Evolutionary conservation across 208 protist genomes (phyloP).

Genomic region (Leishmania aethiopica): DNA sequence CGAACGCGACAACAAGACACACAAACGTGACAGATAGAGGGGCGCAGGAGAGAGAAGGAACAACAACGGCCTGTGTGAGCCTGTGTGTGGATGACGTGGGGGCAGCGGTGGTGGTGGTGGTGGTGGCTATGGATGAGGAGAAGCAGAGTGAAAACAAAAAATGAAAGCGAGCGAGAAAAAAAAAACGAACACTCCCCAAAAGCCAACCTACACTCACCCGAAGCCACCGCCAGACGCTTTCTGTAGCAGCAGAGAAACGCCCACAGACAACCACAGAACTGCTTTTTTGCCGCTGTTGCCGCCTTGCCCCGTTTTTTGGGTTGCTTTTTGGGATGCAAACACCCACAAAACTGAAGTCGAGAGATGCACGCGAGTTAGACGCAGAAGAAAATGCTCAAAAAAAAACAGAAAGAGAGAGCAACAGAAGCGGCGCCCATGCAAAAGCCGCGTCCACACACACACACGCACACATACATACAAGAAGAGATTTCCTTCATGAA

Average conservation of each 20-base stretch:
- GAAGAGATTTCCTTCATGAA: not conserved
- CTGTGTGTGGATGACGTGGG: not conserved
- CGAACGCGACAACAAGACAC: slow-evolving; percentile 5
- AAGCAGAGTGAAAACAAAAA: slow-evolving; percentile 11
- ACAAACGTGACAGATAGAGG: slow-evolving; percentile 19
- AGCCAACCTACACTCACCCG: not conserved
- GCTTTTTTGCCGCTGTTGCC: not conserved
- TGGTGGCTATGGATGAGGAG: slow-evolving; percentile 2
- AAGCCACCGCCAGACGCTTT: not conserved
- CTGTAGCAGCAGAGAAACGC: not conserved
- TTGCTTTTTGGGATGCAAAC: not conserved
- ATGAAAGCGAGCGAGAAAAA: slow-evolving; percentile 1
- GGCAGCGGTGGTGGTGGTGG: not conserved
- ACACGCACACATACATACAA: not conserved
- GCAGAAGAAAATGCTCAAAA: not conserved
- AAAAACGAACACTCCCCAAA: not conserved
- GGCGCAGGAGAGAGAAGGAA: not conserved
- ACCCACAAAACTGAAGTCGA: not conserved
- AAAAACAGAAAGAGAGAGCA: not conserved
- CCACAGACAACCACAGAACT: not conserved
- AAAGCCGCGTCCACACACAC: not conserved
- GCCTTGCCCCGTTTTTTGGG: not conserved
- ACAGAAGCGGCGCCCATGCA: not conserved
- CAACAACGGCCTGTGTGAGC: slow-evolving; percentile 7
- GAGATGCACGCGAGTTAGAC: not conserved